Conservation (phyloP, 805 yeast genomes). For the Wilhelminamyces savonicus region DNA sequence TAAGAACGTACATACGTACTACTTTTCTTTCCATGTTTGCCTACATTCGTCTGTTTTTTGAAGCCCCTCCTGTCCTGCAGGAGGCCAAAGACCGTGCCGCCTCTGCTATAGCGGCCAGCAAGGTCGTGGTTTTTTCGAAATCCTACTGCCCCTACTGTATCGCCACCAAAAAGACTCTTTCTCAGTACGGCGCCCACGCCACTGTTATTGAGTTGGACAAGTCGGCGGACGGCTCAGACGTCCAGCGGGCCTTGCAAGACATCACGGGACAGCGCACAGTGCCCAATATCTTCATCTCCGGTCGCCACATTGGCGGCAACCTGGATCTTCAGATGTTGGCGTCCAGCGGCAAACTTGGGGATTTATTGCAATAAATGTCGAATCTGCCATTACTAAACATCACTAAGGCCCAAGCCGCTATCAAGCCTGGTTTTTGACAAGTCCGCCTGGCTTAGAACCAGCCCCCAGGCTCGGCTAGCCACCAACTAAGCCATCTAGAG, state of each 20-base stretch:
- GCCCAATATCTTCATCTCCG: conserved; percentile 85
- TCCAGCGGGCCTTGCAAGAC: conserved; percentile 31
- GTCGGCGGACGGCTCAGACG: conserved; percentile 17
- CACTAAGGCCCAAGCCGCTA: no score
- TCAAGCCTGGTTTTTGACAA: no score
- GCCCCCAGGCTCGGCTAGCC: no score
- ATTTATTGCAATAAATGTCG: no score
- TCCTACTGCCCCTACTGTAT: conserved; percentile 25
- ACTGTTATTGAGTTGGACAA: conserved; percentile 28
- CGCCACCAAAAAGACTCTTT: conserved; percentile 16
- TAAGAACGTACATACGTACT: no score
- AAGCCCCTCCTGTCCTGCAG: conserved; percentile 7
- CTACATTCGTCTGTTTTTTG: conserved; percentile 9
- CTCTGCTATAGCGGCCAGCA: conserved; percentile 5
- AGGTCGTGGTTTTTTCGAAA: conserved; percentile 22
- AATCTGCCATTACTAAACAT: no score
- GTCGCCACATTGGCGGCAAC: conserved; percentile 94
- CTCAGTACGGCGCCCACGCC: no score
- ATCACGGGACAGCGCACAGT: conserved; percentile 89
- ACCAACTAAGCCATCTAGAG: no score
- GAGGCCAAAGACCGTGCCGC: conserved; percentile 6
- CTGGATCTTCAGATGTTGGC: conserved; percentile 75
- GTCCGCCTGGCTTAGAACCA: no score
- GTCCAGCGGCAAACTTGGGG: conserved; percentile 54
- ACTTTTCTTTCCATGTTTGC: not conserved